Evolutionary conservation across 805 yeast genomes (phyloP).

Genomic region (Candida sphagnicola): DNA sequence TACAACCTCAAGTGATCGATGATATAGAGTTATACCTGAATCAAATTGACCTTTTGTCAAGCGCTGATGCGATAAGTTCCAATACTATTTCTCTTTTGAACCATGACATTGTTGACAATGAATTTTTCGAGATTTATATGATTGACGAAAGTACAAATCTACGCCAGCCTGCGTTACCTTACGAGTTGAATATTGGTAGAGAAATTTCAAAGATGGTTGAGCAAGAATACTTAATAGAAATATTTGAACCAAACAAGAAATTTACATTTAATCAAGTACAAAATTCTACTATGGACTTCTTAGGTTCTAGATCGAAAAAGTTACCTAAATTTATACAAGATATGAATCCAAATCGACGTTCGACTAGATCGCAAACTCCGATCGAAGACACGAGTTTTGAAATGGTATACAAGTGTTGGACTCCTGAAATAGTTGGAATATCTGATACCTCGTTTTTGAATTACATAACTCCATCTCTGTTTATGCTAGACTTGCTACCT

Average conservation of each 20-base stretch:
- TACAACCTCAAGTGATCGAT: not conserved
- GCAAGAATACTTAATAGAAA: not conserved
- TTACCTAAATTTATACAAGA: constrained; percentile 27
- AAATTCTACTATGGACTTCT: constrained; percentile 14
- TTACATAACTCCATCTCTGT: constrained; percentile 21
- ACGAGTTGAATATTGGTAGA: constrained; percentile 34
- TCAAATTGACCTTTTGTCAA: constrained; percentile 21
- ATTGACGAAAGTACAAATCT: constrained; percentile 29
- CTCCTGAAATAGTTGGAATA: constrained; percentile 22
- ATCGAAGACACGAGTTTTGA: constrained; percentile 2
- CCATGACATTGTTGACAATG: constrained; percentile 27
- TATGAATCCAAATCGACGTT: constrained; percentile 15
- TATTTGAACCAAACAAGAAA: not conserved
- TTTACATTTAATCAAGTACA: constrained; percentile 11
- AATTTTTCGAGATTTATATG: constrained; percentile 28
- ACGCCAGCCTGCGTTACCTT: constrained; percentile 27
- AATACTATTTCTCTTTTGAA: constrained; percentile 22
- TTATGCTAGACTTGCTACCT: constrained; percentile 30
- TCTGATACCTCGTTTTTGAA: constrained; percentile 31
- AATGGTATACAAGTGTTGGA: constrained; percentile 8
- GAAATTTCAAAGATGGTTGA: constrained; percentile 7
- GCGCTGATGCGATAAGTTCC: constrained; percentile 23
- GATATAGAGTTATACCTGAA: constrained; percentile 7
- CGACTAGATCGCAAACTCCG: constrained; percentile 5
- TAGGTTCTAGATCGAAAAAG: constrained; percentile 33